Conservation (phyloP, 192 early-diverging fungal genomes). For the Coemansia sp. region DNA sequence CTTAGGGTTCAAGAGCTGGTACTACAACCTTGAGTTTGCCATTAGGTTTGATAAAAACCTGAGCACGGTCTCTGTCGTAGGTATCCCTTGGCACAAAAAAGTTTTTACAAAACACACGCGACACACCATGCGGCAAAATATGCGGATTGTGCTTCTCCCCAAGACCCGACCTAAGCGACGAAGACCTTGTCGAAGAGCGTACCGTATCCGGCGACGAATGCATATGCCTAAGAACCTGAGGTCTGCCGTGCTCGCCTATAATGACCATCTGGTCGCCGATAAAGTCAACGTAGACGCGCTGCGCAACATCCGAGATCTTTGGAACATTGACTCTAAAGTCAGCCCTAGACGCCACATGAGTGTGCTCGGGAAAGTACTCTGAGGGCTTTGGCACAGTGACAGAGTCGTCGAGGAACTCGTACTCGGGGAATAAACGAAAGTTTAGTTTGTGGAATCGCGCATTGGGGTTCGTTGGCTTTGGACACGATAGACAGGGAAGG, state of each 20-base stretch:
- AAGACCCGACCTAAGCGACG: slow-evolving; percentile 14
- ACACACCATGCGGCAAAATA: slow-evolving; percentile 23
- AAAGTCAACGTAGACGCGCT: slow-evolving; percentile 54
- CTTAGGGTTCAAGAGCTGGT: slow-evolving; percentile 28
- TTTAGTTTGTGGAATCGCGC: slow-evolving; percentile 47
- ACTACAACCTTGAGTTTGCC: slow-evolving; percentile 56
- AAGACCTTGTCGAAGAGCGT: slow-evolving; percentile 37
- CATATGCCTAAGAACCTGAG: background rate
- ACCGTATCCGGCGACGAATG: slow-evolving; percentile 14
- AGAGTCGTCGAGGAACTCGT: slow-evolving; percentile 51
- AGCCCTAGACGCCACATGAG: slow-evolving; percentile 35
- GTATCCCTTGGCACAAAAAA: slow-evolving; percentile 55
- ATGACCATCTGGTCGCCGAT: slow-evolving; percentile 54
- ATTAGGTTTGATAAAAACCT: slow-evolving; percentile 55
- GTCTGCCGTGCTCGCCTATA: slow-evolving; percentile 44
- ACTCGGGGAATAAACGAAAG: slow-evolving; percentile 52
- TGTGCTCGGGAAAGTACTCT: slow-evolving; percentile 50
- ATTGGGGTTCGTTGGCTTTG: slow-evolving; percentile 49
- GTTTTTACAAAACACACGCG: slow-evolving; percentile 50
- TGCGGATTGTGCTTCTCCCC: slow-evolving; percentile 5
- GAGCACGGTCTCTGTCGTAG: slow-evolving; percentile 51
- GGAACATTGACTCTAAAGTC: slow-evolving; percentile 44
- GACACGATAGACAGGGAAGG: slow-evolving; percentile 50
- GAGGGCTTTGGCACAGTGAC: slow-evolving; percentile 32
- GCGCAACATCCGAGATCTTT: slow-evolving; percentile 25